Evolutionary conservation across 495 filamentous ascomycete species (phyloP).

Genomic region (Annulohypoxylon stygium): DNA sequence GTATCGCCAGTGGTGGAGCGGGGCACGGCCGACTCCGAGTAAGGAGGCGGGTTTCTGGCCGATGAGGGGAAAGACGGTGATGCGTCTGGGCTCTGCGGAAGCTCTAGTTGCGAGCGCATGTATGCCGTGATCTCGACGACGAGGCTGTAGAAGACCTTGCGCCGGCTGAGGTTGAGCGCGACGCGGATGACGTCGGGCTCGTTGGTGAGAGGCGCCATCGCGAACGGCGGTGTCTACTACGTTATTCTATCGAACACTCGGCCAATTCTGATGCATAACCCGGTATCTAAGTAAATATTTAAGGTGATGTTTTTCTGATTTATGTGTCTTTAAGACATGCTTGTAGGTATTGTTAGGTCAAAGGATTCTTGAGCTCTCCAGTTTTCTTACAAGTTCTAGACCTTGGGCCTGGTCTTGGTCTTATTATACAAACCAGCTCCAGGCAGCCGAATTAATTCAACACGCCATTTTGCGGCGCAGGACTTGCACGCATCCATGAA

Average conservation of each 20-base stretch:
- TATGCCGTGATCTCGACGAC: conserved; percentile 54
- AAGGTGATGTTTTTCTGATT: neutral
- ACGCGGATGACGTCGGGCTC: conserved; percentile 62
- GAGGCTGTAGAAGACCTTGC: conserved; percentile 58
- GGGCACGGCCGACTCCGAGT: conserved; percentile 27
- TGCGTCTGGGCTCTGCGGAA: conserved; percentile 32
- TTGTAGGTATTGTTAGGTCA: neutral
- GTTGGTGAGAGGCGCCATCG: conserved; percentile 60
- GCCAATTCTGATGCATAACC: neutral
- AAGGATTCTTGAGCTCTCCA: conserved; percentile 21
- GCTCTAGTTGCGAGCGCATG: conserved; percentile 59
- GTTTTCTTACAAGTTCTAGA: neutral
- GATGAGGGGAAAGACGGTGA: conserved; percentile 28
- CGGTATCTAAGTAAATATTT: neutral
- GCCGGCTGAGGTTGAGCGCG: conserved; percentile 57
- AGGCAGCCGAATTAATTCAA: conserved; percentile 43
- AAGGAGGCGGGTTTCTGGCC: conserved; percentile 20
- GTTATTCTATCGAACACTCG: neutral
- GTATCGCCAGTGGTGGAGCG: conserved; percentile 2
- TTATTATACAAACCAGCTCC: conserved; percentile 12
- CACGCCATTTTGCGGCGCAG: conserved; percentile 1
- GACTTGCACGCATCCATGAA: neutral
- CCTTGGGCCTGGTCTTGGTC: neutral
- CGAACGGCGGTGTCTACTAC: neutral
- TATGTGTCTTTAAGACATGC: neutral